phyloP scores from a whole-genome alignment of 495 filamentous ascomycete species.

The Podospora comata region DNA sequence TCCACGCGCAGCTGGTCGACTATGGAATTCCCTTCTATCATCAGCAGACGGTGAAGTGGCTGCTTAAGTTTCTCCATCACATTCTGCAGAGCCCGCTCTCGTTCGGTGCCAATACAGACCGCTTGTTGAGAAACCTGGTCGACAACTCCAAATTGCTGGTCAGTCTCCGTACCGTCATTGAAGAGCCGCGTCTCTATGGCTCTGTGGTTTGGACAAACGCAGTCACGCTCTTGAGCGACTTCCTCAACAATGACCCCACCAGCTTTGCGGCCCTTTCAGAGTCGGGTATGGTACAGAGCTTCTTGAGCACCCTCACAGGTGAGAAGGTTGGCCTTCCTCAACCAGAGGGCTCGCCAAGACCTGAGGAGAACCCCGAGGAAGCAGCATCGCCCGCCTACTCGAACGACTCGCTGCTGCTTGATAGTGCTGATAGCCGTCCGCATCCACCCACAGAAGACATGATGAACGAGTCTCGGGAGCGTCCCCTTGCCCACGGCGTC shows the following conservation, averaged over 20 bases:
- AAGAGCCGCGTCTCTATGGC: conserved; percentile 73
- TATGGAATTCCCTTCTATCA: conserved; percentile 90
- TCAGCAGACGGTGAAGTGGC: conserved; percentile 86
- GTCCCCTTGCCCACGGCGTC: conserved; percentile 66
- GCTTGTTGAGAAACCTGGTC: conserved; percentile 85
- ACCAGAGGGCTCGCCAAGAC: conserved; percentile 18
- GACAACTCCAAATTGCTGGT: conserved; percentile 82
- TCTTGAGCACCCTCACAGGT: conserved; percentile 77
- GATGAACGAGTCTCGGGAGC: conserved; percentile 41
- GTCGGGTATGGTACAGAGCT: conserved; percentile 79
- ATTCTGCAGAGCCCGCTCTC: conserved; percentile 74
- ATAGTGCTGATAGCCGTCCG: conserved; percentile 38
- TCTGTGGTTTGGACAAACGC: conserved; percentile 91
- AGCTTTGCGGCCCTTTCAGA: conserved; percentile 95
- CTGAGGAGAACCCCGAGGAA: conserved; percentile 33
- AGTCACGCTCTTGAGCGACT: conserved; percentile 85
- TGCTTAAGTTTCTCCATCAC: conserved; percentile 94
- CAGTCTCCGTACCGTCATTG: conserved; percentile 76
- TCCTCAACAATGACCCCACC: conserved; percentile 98
- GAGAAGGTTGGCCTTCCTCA: conserved; percentile 42
- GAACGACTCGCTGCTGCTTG: conserved; percentile 40
- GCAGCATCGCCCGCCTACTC: conserved; percentile 36
- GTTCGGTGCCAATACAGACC: conserved; percentile 75
- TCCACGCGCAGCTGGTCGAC: conserved; percentile 78
- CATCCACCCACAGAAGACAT: conserved; percentile 44